Percentiles rank a stretch among this genome's conserved stretches.
Evolutionary conservation across 148 eudicot genomes (phyloP).

Genomic region (Chenopodium quinoa): DNA sequence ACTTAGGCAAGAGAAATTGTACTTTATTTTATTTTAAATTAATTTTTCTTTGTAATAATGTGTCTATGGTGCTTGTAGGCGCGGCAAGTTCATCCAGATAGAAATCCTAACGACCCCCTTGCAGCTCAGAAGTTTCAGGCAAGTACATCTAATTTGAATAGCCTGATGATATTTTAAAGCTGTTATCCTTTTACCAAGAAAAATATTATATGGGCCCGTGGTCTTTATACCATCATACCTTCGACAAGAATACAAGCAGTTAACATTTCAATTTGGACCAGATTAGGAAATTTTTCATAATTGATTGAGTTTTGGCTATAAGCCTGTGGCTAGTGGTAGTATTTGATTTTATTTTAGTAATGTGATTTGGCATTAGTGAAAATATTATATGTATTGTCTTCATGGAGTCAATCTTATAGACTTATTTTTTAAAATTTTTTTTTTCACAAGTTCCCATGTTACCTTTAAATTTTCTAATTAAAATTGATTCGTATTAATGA

Average conservation of each 20-base stretch:
- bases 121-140: constrained; percentile 97
- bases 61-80: constrained; percentile 50
- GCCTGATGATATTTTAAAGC: not conserved
- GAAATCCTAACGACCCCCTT: constrained; percentile 85
- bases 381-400: not conserved
- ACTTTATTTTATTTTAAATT: not conserved
- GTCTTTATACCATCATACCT: not conserved
- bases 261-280: not conserved
- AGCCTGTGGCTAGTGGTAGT: not conserved
- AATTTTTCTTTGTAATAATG: not conserved
- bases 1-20: not conserved
- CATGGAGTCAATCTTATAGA: not conserved
- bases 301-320: not conserved
- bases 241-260: not conserved
- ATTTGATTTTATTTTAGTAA: too few species aligned
- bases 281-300: not conserved
- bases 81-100: constrained; percentile 93
- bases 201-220: not conserved
- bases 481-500: too few species aligned
- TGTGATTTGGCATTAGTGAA: not conserved
- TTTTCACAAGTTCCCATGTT: not conserved
- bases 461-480: too few species aligned
- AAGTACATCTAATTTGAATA: constrained; percentile 20
- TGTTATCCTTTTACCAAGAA: not conserved
- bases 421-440: not conserved